A percentile compares a stretch with the other conserved stretches of the same genome.
phyloP scores from a whole-genome alignment of 306 rosid species.

The Gleditsia sinensis region DNA sequence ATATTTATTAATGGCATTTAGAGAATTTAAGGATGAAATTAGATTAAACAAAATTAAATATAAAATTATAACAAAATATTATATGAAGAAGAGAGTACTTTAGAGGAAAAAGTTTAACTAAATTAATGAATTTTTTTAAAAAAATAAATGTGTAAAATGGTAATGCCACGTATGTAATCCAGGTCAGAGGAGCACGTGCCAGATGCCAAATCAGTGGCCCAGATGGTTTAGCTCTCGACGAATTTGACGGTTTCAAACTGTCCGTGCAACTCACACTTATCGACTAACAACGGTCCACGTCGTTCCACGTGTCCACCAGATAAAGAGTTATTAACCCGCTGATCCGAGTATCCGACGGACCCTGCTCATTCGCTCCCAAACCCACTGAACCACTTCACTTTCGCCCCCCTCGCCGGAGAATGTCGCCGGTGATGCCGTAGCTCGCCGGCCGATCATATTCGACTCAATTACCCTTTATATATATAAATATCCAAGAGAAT shows the following conservation, averaged over 20 bases:
- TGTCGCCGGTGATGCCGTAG: not conserved
- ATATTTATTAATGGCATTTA: too few species aligned
- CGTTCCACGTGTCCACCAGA: slow-evolving; percentile 40
- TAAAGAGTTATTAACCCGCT: slow-evolving; percentile 39
- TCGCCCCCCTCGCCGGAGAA: not conserved
- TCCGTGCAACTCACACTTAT: slow-evolving; percentile 43
- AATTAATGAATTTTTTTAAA: too few species aligned
- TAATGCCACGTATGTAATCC: not conserved
- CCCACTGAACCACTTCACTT: not conserved
- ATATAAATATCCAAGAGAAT: not conserved
- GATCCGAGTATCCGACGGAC: slow-evolving; percentile 64
- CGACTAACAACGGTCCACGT: slow-evolving; percentile 36
- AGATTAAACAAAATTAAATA: too few species aligned
- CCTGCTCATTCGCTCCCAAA: slow-evolving; percentile 40
- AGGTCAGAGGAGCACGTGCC: slow-evolving; percentile 40
- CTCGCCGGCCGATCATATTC: not conserved
- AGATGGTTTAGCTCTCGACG: not conserved
- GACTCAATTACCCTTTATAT: not conserved
- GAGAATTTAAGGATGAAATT: too few species aligned
- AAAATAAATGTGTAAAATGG: too few species aligned
- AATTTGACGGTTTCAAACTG: slow-evolving; percentile 11
- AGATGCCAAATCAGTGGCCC: slow-evolving; percentile 26
- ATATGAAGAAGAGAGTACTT: too few species aligned
- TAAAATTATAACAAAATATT: too few species aligned
- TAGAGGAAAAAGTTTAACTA: too few species aligned